Percentiles rank a stretch among this genome's conserved stretches.
These are phyloP conservation scores for Verbascum thapsus DNA, from an alignment of 257 asterid genomes.

Conservation along the genomic window DNA sequence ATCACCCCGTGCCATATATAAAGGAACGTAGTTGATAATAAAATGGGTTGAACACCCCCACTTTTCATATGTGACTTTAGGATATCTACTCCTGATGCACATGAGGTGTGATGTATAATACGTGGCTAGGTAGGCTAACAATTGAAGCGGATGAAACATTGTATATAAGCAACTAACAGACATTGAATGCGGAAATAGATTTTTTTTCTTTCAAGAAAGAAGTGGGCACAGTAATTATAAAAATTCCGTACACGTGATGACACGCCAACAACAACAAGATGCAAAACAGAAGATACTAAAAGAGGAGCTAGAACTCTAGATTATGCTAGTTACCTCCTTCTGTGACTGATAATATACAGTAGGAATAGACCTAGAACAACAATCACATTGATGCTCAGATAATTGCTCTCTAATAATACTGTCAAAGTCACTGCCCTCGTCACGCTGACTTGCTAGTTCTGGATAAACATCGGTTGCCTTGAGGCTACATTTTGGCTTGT, in stretches of 20 bases:
- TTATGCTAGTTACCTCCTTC: conserved; percentile 68
- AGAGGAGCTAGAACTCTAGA: background rate
- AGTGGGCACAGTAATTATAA: conserved; percentile 10
- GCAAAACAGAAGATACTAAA: background rate
- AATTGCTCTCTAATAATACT: conserved; percentile 68
- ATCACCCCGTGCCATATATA: conserved; percentile 3
- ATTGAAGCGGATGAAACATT: background rate
- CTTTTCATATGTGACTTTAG: background rate
- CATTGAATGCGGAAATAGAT: conserved; percentile 19
- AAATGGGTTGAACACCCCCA: background rate
- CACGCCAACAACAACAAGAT: conserved; percentile 20
- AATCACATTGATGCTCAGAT: conserved; percentile 68
- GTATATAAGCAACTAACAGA: conserved; percentile 1
- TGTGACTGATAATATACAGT: conserved; percentile 77
- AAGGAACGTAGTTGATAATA: background rate
- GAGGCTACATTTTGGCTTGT: conserved; percentile 81
- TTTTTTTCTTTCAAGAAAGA: too few relatives aligned
- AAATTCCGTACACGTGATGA: background rate
- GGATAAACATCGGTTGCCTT: conserved; percentile 84
- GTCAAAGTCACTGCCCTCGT: conserved; percentile 65
- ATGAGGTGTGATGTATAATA: conserved; percentile 4
- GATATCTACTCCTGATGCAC: conserved; percentile 15
- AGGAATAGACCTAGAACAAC: conserved; percentile 68
- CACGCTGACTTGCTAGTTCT: conserved; percentile 52
- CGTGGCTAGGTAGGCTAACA: conserved; percentile 2